Percentiles rank a stretch among this genome's conserved stretches.
Evolutionary conservation across 441 rosid species (phyloP).

Genomic region (Pelargonium exstipulatum): DNA sequence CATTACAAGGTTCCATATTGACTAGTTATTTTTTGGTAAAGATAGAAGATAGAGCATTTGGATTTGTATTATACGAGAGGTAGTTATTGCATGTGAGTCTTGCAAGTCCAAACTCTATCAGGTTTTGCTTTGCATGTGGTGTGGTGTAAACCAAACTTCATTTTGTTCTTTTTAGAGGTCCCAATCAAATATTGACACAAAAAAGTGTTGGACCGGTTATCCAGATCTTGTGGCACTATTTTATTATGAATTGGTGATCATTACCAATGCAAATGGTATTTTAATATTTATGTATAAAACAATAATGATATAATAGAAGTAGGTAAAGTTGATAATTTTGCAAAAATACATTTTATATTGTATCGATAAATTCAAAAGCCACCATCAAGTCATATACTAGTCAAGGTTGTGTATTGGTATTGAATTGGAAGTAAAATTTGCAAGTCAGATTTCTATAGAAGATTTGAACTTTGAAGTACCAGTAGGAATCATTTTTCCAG

Average conservation of each 20-base stretch:
- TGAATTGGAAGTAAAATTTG: too few relatives aligned
- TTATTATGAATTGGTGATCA: too few relatives aligned
- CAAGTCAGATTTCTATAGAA: too few relatives aligned
- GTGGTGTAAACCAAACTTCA: neutral
- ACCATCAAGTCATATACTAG: neutral
- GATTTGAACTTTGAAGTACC: too few relatives aligned
- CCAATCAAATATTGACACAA: neutral
- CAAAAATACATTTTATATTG: too few relatives aligned
- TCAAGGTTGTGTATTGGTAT: too few relatives aligned
- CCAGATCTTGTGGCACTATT: conserved; percentile 16
- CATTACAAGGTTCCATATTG: neutral
- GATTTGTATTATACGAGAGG: neutral
- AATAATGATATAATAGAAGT: too few relatives aligned
- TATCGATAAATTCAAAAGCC: too few relatives aligned
- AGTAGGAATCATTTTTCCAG: neutral
- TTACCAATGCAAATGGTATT: too few relatives aligned
- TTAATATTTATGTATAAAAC: too few relatives aligned
- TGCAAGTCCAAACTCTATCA: neutral
- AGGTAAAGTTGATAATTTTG: too few relatives aligned
- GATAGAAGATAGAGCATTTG: neutral
- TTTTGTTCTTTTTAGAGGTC: neutral
- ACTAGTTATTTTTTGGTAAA: neutral
- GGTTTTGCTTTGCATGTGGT: neutral
- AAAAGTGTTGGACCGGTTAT: neutral
- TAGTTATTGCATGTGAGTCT: neutral